Evolutionary conservation across 2,329 filamentous ascomycete species (phyloP), one percentile per base, ranked within the genome.

Genomic region (Penicillium sp.): DNA sequence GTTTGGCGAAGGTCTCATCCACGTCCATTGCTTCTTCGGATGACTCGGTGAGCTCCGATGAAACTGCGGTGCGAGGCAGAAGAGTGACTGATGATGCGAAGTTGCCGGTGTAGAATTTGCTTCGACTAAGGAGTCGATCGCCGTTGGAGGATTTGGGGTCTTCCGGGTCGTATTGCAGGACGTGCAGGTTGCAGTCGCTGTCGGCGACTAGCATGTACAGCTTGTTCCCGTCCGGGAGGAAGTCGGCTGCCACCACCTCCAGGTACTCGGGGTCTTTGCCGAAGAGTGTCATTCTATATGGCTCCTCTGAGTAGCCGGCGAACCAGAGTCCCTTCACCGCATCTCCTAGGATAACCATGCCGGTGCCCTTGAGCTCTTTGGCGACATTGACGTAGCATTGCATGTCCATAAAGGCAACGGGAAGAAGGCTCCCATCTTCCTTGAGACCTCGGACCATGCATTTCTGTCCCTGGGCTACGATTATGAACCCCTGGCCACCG

Each of bases 361-460:
- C 92, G 0, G 91, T 95, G 1, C 88, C 86, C 4, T 87, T 86
- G 19, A 99, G 81, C 67, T 91, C 90, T 69, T 92, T 94, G 53
- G 91, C 84, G n/a, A 88, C 86, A 2, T 87, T 90, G 13, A 96
- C 91, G 68, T 96, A 94, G 74, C 90, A 95, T 76, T 91, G 94
- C 87, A 97, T 95, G 69, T 99, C 94, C 82, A 99, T 89, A 70
- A 99, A 99, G 0, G 94, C 94, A 4, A 99, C 93, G 0, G 94
- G 94, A 0, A 97, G 81, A 51, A 97, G 82, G 1, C 90, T 92
- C 0, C 92, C 91, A 70, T 99, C 94, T 73, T 99, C 94, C 72
- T 97, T 97, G 3, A 99, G 82, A 40, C 94, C 94, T 58, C 94
- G 84, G 1, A 99, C 92, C 89, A 99, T 95, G 72, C 92, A 93